Evolutionary conservation across 176 grass and related monocot species (phyloP), one percentile per base, ranked within the genome.

Genomic region (Typha latifolia): DNA sequence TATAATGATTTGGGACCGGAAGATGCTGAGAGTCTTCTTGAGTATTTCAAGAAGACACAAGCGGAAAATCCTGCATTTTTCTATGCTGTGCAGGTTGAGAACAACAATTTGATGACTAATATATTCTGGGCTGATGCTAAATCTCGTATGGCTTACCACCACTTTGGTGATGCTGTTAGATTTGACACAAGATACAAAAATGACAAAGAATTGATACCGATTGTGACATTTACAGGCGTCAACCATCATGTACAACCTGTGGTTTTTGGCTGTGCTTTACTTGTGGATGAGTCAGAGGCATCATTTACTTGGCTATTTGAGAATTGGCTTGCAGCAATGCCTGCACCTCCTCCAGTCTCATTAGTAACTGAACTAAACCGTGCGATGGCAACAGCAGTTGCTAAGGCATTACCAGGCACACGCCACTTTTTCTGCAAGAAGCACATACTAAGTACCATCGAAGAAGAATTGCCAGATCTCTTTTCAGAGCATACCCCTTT

Each of bases 251-350:
- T 75, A n/a, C 88, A 97, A 66, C 80, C 75, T 47, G 73, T 97
- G 50, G 71, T 89, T 64, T 97, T 97, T 92, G 93, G 93, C 18
- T 90, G 89, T 48, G 88, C 81, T 52, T 69, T 97, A 53, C 85
- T 92, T 66, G 83, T 87, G 59, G 89, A 92, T 14, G 85, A 97
- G 49, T 92, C 88, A 19, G 89, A 97, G 73, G 78, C 74, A 69
- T 97, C 93, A 47, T 91, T 89, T 82, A 61, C 53, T 73, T 97
- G 93, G 93, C 72, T 92, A 34, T 92, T 97, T 84, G 74, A 90
- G 70, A 91, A 84, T 64, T 97, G 93, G 93, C 81, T 92, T 72
- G 85, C 82, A 52, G 82, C 93, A 21, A 97, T 97, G 93, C 83
- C 77, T 78, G 79, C 52, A 62, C 66, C 47, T 4, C 75, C 80